Evolutionary conservation across 202 grass and related monocot species (phyloP), one percentile per base, ranked within the genome.

Genomic region (Carex arenaria): DNA sequence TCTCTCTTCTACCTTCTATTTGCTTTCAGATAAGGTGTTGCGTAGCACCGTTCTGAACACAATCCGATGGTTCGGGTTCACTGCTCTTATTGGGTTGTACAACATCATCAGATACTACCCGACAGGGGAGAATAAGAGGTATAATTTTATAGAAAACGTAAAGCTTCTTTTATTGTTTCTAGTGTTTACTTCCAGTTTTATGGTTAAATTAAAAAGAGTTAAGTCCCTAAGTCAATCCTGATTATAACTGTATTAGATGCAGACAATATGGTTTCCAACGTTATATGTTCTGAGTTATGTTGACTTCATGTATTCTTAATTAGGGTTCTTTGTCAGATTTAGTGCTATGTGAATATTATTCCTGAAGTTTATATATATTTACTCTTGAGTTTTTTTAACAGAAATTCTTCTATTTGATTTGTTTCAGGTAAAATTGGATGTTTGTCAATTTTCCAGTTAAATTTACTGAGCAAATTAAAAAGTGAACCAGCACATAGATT

Each of bases 401-500:
- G 5, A 40, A n/a, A 20, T 60, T 7, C 74, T 79, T 61, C 19
- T 74, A 15, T 30, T 77, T 14, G 7, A 55, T 43, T 38, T 5
- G 5, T 79, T 79, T 61, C 42, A 62, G 55, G 54, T 38, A 19
- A 34, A 61, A 19, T 79, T 89, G 89, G 87, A 77, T 89, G 92
- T 65, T 76, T 79, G 68, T 63, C 61, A 64, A 80, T 84, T 83
- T 71, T 70, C 8, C 17, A 79, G 11, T 89, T 43, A 43, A 43
- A 43, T 9, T 43, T 89, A 78, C 31, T 20, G 17, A 93, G 86
- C 80, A 89, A 97, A 89, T 89, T 94, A 81, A 87, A 89, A 32
- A 85, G 90, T 51, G 90, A 97, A 85, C 74, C 90, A 78, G 92
- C 86, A n/a, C 92, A 93, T 64, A 94, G 87, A 80, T 97, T 90